A percentile compares a stretch with the other conserved stretches of the same genome.
Conservation (phyloP, 208 protist species). For the Leptomonas pyrrhocoris region DNA sequence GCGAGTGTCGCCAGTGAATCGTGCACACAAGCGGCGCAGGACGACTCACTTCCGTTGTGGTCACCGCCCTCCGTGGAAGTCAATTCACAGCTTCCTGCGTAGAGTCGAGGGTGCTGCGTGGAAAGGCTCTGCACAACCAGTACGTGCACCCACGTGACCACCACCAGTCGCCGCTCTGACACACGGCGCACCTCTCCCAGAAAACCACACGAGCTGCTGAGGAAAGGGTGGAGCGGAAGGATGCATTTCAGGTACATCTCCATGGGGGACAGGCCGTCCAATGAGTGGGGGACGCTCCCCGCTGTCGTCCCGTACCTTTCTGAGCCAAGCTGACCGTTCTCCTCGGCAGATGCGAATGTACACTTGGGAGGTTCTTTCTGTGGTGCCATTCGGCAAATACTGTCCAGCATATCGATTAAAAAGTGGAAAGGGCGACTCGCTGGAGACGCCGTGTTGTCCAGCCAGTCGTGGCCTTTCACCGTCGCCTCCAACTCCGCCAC, state of each 20-base stretch:
- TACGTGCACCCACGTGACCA: slow-evolving; percentile 22
- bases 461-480: background rate
- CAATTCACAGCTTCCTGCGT: too few species aligned
- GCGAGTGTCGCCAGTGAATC: background rate
- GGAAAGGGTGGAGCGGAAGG: slow-evolving; percentile 1
- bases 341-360: background rate
- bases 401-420: background rate
- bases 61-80: background rate
- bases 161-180: slow-evolving; percentile 4
- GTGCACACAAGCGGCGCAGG: background rate
- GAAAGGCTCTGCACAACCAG: slow-evolving; percentile 5
- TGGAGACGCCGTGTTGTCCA: background rate
- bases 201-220: background rate
- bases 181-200: background rate
- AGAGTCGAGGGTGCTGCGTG: slow-evolving; percentile 9
- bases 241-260: slow-evolving; percentile 5
- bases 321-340: background rate
- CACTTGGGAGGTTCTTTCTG: background rate
- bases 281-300: background rate
- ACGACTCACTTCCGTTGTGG: background rate
- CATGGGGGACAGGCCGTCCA: background rate
- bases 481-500: background rate
- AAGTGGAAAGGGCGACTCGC: background rate
- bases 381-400: background rate
- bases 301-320: background rate